Conservation (phyloP, 352 stramenopile genomes). For the Saprolegnia diclina region DNA sequence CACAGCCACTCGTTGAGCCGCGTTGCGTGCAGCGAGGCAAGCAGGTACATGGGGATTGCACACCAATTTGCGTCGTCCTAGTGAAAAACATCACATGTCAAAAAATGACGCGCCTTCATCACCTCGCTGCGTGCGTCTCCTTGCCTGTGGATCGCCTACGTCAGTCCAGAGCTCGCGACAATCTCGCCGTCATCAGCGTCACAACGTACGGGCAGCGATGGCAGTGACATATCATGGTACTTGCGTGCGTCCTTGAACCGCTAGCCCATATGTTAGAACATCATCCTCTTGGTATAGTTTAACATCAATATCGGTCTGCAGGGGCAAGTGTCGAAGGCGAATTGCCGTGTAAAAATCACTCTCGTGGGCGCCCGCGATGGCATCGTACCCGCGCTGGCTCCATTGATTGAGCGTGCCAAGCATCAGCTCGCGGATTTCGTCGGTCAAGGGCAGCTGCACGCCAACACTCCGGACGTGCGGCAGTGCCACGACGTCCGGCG, state of each 20-base stretch:
- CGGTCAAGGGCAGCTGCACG: neutral
- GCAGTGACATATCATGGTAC: conserved; percentile 9
- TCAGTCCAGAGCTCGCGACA: neutral
- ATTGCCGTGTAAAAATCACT: neutral
- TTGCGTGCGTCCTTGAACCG: neutral
- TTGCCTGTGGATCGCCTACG: neutral
- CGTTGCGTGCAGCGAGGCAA: neutral
- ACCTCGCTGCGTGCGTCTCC: too few species aligned
- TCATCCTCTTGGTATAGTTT: too few species aligned
- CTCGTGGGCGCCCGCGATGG: neutral
- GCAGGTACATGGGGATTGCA: neutral
- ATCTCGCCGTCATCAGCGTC: too few species aligned
- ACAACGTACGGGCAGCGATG: neutral
- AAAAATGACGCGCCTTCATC: too few species aligned
- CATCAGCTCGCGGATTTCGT: neutral
- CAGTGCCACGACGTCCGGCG: neutral
- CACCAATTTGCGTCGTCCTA: too few species aligned
- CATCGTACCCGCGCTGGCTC: neutral
- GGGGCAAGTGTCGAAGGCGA: neutral
- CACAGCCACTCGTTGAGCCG: neutral
- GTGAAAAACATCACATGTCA: too few species aligned
- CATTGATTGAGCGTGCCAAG: neutral
- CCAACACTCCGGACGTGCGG: neutral
- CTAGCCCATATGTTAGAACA: neutral
- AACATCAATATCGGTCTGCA: too few species aligned